A percentile compares a stretch with the other conserved stretches of the same genome.
Conservation (phyloP, 768 basidiomycete species). For the Boletus eberwhitei region DNA sequence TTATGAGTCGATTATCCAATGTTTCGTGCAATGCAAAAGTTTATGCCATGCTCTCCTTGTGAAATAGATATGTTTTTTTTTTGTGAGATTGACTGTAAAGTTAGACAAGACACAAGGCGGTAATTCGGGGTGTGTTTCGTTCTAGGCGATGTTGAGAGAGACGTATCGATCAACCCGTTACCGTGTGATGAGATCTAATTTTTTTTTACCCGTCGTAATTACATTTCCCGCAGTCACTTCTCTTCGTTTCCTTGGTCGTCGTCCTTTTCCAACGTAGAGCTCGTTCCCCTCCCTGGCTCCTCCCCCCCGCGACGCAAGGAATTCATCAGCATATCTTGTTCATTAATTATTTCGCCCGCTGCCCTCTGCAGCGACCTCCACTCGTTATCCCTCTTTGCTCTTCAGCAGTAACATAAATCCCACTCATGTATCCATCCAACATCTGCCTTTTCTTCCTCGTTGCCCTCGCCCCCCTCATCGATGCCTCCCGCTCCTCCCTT, state of each 20-base stretch:
- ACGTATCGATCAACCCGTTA: neutral
- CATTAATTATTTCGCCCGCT: neutral
- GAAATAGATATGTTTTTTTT: neutral
- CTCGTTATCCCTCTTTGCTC: constrained; percentile 39
- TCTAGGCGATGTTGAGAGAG: neutral
- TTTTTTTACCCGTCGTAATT: neutral
- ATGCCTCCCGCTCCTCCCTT: constrained; percentile 41
- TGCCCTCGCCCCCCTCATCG: constrained; percentile 23
- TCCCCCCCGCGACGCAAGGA: constrained; percentile 12
- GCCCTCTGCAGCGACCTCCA: constrained; percentile 29
- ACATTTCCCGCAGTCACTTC: constrained; percentile 8
- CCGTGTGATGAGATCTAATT: constrained; percentile 4
- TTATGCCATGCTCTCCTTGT: neutral
- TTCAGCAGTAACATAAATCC: constrained; percentile 30
- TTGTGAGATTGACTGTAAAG: neutral
- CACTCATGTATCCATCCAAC: constrained; percentile 20
- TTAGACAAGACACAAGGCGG: neutral
- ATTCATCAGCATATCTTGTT: neutral
- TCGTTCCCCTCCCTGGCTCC: constrained; percentile 5
- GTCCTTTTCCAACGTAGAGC: neutral
- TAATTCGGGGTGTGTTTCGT: neutral
- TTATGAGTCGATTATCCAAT: neutral
- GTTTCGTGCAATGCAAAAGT: constrained; percentile 10
- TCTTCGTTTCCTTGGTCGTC: constrained; percentile 2
- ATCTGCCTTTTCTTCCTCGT: constrained; percentile 28